Conservation (phyloP, 2,329 filamentous ascomycete species). For the Stylonectria norvegica region DNA sequence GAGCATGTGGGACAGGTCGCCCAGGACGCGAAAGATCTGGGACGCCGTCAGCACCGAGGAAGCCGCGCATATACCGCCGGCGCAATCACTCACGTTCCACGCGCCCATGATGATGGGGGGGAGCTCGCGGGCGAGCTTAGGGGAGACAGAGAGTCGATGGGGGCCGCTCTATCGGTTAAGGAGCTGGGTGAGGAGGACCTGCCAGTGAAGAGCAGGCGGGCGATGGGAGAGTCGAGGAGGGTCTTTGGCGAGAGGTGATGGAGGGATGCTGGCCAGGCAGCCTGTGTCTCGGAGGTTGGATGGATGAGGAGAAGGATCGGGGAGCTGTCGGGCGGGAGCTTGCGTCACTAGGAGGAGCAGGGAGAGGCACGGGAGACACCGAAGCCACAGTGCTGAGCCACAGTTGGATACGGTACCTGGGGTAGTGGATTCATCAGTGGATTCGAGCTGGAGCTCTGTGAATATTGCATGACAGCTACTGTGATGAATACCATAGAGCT, state of each 20-base stretch:
- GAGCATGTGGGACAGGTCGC: constrained; percentile 77
- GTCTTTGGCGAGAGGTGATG: neutral
- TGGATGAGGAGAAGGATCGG: constrained; percentile 17
- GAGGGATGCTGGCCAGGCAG: constrained; percentile 18
- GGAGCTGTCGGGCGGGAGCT: constrained; percentile 19
- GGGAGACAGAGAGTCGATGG: neutral
- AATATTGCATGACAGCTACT: no score
- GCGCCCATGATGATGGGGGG: constrained; percentile 34
- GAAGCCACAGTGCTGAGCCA: constrained; percentile 14
- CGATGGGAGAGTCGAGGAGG: neutral
- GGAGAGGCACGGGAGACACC: neutral
- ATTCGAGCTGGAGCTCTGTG: no score
- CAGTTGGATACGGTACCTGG: neutral
- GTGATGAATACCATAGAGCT: no score
- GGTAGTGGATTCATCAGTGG: no score
- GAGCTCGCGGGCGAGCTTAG: constrained; percentile 15
- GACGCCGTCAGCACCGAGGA: constrained; percentile 9
- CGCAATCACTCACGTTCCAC: constrained; percentile 36
- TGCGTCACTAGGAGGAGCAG: constrained; percentile 26
- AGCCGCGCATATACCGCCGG: neutral
- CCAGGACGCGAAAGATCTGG: constrained; percentile 70
- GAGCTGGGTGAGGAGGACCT: constrained; percentile 12
- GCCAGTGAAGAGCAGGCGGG: constrained; percentile 3
- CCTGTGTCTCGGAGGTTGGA: no score
- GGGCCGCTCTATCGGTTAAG: constrained; percentile 9